Evolutionary conservation across 2,329 filamentous ascomycete genomes (phyloP).

Genomic region (Pyricularia sp.): DNA sequence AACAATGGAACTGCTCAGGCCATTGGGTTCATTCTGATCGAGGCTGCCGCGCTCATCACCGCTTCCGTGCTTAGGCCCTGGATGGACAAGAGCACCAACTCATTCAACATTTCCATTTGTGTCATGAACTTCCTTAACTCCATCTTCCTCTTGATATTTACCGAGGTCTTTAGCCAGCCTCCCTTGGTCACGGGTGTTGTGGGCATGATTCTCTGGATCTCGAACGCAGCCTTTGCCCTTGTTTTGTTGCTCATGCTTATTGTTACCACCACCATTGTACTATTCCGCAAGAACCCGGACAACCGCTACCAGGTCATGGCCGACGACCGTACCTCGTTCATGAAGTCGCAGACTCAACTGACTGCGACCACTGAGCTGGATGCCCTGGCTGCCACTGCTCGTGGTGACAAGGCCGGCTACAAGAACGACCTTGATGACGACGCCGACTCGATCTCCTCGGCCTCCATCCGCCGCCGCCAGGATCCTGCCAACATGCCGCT

Average conservation of each 20-base stretch:
- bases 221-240: constrained; percentile 69
- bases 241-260: constrained; percentile 71
- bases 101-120: constrained; percentile 79
- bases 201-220: constrained; percentile 74
- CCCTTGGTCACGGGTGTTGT: constrained; percentile 71
- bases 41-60: constrained; percentile 60
- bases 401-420: constrained; percentile 59
- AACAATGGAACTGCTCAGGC: constrained; percentile 58
- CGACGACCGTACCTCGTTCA: constrained; percentile 81
- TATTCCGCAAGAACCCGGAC: constrained; percentile 79
- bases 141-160: constrained; percentile 74
- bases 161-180: constrained; percentile 71
- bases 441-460: constrained; percentile 56
- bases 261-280: constrained; percentile 53
- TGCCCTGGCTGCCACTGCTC: constrained; percentile 71
- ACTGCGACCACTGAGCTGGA: constrained; percentile 66
- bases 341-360: constrained; percentile 76
- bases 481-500: constrained; percentile 14
- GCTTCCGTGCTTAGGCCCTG: constrained; percentile 73
- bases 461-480: constrained; percentile 38
- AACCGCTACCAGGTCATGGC: constrained; percentile 83
- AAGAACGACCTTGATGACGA: constrained; percentile 64
- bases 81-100: constrained; percentile 93
- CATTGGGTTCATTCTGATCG: constrained; percentile 66
- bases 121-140: constrained; percentile 75